Base-by-base conservation (phyloP, 2,329 filamentous ascomycete genomes). In the Aspergillus sp. region DNA sequence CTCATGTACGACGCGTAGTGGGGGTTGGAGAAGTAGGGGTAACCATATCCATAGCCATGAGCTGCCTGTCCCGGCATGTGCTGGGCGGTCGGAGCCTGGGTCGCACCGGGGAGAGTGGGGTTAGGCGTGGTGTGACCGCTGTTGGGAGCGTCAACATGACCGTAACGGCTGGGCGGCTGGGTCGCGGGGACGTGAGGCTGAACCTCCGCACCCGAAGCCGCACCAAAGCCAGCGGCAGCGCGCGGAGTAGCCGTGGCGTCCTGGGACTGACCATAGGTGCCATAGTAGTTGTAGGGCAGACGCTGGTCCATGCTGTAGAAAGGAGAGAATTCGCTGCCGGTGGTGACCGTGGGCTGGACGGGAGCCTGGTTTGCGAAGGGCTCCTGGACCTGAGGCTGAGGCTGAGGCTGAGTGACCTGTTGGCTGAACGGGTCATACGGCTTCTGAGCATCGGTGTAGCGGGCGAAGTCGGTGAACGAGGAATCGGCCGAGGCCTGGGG, bases 121-220 rank as follows among this genome's bases (percentile, higher is more conserved):
- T 95, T 94, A 32, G 93, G 92, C 2, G 92, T 97, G 64, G 88
- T 93, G 71, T 94, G 88, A 42, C 91, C 93, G 69, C 91, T 96
- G 76, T 88, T 91, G 65, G 91, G 89, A 50, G 96, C 91, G 57
- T 84, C 79, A 55, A 80, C 69, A 75, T 86, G 77, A 45, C 75
- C 81, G 65, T 87, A 87, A 61, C 87, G 88, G 69, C 85, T 89
- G 70, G 92, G 89, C 36, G 88, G 85, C 69, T 91, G 91, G 81
- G 86, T 76, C 67, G 82, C 78, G 79, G 88, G 58, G 78, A 75
- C 64, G 52, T 79, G 77, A 63, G 79, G 81, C 75, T 73, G 82
- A 71, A 76, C 84, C 78, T 87, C 84, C 54, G 76, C 78, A 47
- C 80, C 78, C 41, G 79, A 79, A 31, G 80, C 76, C 4, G 14